Conservation (phyloP, 2,329 filamentous ascomycete species). For the Beauveria sp. region DNA sequence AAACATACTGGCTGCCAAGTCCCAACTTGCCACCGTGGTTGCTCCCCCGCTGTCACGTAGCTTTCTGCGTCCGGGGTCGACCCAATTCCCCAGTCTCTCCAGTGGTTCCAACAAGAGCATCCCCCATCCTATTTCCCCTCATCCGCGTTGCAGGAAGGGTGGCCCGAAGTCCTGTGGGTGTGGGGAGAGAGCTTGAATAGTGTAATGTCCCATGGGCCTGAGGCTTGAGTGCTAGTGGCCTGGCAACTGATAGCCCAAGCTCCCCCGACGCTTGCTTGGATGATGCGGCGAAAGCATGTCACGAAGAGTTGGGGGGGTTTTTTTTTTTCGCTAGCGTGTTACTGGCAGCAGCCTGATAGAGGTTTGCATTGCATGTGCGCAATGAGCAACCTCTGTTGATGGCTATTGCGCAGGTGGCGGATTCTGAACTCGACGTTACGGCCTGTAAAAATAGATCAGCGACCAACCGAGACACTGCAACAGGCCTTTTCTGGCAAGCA, state of each 20-base stretch:
- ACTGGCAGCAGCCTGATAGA: background rate
- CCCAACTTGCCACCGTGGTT: background rate
- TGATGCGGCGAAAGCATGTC: background rate
- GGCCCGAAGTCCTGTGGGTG: background rate
- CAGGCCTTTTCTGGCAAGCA: background rate
- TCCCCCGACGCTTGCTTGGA: background rate
- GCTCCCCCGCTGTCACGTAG: constrained; percentile 12
- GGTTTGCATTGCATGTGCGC: background rate
- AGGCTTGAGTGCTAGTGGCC: background rate
- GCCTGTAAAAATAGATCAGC: constrained; percentile 7
- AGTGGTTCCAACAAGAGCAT: constrained; percentile 1
- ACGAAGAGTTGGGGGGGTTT: background rate
- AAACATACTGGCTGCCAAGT: background rate
- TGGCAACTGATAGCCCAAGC: background rate
- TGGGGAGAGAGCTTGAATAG: background rate
- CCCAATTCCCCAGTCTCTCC: constrained; percentile 4
- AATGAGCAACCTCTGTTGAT: background rate
- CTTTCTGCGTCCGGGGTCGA: background rate
- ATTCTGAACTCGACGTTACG: constrained; percentile 1
- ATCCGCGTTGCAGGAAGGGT: background rate
- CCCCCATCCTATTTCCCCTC: background rate
- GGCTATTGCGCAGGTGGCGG: background rate
- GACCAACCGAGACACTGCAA: background rate
- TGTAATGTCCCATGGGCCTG: background rate
- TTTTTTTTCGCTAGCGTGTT: background rate